phyloP scores from a whole-genome alignment of 2,329 filamentous ascomycete species.

The Endocalyx cinctus region DNA sequence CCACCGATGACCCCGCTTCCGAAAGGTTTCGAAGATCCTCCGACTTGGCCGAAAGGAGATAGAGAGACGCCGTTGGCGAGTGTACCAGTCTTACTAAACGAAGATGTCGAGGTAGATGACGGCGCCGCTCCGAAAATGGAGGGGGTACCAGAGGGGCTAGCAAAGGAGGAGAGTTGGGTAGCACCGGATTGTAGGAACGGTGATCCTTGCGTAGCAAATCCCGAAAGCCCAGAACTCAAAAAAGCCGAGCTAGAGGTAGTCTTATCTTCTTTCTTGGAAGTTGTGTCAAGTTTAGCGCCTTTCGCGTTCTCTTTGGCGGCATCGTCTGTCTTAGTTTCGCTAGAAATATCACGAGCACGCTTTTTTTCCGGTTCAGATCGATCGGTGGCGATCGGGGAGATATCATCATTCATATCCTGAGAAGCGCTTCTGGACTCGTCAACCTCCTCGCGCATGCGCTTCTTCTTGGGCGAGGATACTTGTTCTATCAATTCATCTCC shows the following conservation, averaged over 20 bases:
- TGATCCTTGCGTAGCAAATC: constrained; percentile 61
- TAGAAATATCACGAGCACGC: constrained; percentile 50
- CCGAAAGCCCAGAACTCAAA: constrained; percentile 49
- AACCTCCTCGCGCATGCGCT: constrained; percentile 56
- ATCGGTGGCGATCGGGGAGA: constrained; percentile 39
- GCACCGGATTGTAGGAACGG: constrained; percentile 23
- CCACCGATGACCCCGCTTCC: constrained; percentile 46
- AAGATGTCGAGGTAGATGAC: constrained; percentile 41
- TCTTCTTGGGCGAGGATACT: constrained; percentile 61
- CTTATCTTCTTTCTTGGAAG: constrained; percentile 25
- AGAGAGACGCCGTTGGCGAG: constrained; percentile 21
- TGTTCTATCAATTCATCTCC: constrained; percentile 43
- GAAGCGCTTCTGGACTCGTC: constrained; percentile 41
- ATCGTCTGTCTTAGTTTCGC: constrained; percentile 29
- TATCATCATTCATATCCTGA: constrained; percentile 30
- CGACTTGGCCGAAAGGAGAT: constrained; percentile 25
- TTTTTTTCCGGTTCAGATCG: constrained; percentile 63
- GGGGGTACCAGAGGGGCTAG: constrained; percentile 37
- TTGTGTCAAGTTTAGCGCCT: constrained; percentile 9
- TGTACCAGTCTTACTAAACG: constrained; percentile 44
- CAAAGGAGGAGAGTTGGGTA: constrained; percentile 37
- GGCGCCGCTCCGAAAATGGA: constrained; percentile 32
- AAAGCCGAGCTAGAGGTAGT: constrained; percentile 57
- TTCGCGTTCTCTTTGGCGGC: constrained; percentile 17
- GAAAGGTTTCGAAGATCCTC: constrained; percentile 23